These are phyloP conservation scores for Colletotrichum magnum DNA, from an alignment of 2,329 filamentous ascomycete genomes.

Conservation along the genomic window DNA sequence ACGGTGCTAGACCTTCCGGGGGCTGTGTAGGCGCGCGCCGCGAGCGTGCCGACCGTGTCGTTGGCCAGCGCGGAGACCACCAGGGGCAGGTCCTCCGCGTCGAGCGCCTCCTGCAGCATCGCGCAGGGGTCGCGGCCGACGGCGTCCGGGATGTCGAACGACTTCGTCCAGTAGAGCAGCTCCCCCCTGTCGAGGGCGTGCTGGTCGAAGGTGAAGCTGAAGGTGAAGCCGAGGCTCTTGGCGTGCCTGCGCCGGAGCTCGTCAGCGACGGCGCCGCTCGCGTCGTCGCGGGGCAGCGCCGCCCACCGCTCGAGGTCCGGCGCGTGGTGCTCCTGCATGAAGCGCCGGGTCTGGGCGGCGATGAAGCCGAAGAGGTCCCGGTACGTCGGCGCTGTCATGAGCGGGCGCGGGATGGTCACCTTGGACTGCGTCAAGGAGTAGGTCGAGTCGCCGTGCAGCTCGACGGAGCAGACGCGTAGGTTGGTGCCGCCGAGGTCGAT, in stretches of 20 bases:
- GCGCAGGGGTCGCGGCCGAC: conserved; percentile 82
- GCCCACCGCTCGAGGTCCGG: conserved; percentile 28
- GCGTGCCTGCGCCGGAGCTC: conserved; percentile 20
- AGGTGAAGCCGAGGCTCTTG: conserved; percentile 49
- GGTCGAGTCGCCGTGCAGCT: conserved; percentile 70
- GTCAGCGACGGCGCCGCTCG: neutral
- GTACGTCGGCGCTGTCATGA: conserved; percentile 45
- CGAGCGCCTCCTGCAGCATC: conserved; percentile 79
- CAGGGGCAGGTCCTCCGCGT: conserved; percentile 77
- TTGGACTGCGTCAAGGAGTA: conserved; percentile 78
- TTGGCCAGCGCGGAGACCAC: conserved; percentile 82
- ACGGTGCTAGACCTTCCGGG: conserved; percentile 78
- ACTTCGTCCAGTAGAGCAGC: conserved; percentile 85
- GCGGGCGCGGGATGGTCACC: conserved; percentile 43
- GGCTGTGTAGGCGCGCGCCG: conserved; percentile 85
- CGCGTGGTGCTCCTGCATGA: conserved; percentile 73
- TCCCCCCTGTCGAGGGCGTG: conserved; percentile 79
- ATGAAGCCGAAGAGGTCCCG: conserved; percentile 81
- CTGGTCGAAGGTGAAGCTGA: conserved; percentile 81
- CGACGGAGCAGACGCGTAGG: conserved; percentile 50
- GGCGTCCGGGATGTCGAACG: conserved; percentile 83
- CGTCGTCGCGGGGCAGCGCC: neutral
- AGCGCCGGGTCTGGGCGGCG: conserved; percentile 78
- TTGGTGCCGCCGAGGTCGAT: conserved; percentile 54
- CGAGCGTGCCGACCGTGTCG: conserved; percentile 84